Conservation (phyloP, 345 rosid genomes). For the Turnera subulata region DNA sequence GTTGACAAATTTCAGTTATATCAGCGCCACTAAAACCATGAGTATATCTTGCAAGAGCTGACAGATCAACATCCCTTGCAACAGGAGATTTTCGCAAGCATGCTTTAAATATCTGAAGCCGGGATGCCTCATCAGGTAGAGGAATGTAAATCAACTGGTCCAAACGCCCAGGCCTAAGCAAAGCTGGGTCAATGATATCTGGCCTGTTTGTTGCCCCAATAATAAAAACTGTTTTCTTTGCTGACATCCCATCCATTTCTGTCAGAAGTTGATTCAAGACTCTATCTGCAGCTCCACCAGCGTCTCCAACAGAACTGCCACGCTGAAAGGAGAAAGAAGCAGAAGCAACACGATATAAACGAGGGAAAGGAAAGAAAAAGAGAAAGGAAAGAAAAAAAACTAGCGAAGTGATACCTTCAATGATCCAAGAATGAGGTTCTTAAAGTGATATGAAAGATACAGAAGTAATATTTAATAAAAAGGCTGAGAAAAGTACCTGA, state of each 20-base stretch:
- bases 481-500: slow-evolving; percentile 17
- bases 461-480: neutral
- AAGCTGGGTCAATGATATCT: slow-evolving; percentile 27
- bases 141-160: slow-evolving; percentile 37
- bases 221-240: slow-evolving; percentile 34
- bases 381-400: too few relatives aligned
- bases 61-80: slow-evolving; percentile 24
- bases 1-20: slow-evolving; percentile 35
- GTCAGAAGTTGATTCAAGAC: slow-evolving; percentile 37
- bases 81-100: slow-evolving; percentile 33
- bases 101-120: slow-evolving; percentile 33
- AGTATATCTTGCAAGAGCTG: slow-evolving; percentile 26
- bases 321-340: slow-evolving; percentile 17
- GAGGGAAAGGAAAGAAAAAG: too few relatives aligned
- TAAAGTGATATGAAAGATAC: neutral
- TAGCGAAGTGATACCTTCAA: neutral
- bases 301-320: slow-evolving; percentile 33
- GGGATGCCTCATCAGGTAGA: slow-evolving; percentile 34
- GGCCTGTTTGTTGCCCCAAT: slow-evolving; percentile 39
- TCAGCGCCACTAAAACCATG: slow-evolving; percentile 38
- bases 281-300: slow-evolving; percentile 41
- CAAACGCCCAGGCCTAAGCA: slow-evolving; percentile 36
- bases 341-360: neutral
- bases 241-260: slow-evolving; percentile 40
- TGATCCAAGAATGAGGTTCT: neutral